A percentile compares a stretch with the other conserved stretches of the same genome.
Conservation (phyloP, 495 filamentous ascomycete genomes). For the Penicillium arizonense region DNA sequence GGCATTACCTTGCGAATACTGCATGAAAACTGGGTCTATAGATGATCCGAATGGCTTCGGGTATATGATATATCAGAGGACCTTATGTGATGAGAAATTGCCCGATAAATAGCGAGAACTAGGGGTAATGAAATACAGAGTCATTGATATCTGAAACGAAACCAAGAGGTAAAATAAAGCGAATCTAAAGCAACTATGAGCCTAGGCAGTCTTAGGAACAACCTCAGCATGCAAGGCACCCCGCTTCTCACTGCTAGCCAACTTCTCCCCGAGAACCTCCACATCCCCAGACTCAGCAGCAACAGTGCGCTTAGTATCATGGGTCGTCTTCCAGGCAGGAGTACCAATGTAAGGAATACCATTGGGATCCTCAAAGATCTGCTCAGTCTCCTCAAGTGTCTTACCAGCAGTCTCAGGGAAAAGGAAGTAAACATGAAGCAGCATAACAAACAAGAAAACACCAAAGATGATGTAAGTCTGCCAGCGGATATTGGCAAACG, state of each 20-base stretch:
- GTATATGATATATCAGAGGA: too few species aligned
- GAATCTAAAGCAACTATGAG: too few species aligned
- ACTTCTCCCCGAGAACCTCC: conserved; percentile 23
- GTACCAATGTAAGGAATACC: conserved; percentile 64
- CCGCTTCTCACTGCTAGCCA: conserved; percentile 19
- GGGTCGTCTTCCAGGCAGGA: conserved; percentile 65
- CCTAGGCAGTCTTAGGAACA: neutral
- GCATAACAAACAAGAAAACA: conserved; percentile 66
- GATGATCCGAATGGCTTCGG: too few species aligned
- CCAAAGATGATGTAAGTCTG: conserved; percentile 74
- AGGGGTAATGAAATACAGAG: too few species aligned
- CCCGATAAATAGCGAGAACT: too few species aligned
- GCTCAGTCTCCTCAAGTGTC: conserved; percentile 74
- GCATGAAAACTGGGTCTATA: too few species aligned
- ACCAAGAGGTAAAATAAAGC: too few species aligned
- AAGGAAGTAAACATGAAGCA: conserved; percentile 71
- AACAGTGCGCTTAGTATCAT: conserved; percentile 23
- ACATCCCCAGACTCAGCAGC: conserved; percentile 25
- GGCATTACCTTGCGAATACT: too few species aligned
- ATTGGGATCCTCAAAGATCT: conserved; percentile 63
- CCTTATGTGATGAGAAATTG: too few species aligned
- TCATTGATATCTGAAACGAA: too few species aligned
- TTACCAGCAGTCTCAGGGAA: conserved; percentile 81
- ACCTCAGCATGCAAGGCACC: conserved; percentile 15
- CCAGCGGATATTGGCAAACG: conserved; percentile 71